Conservation (phyloP, 371 early-diverging fungal genomes). For the Lichtheimia ornata region DNA sequence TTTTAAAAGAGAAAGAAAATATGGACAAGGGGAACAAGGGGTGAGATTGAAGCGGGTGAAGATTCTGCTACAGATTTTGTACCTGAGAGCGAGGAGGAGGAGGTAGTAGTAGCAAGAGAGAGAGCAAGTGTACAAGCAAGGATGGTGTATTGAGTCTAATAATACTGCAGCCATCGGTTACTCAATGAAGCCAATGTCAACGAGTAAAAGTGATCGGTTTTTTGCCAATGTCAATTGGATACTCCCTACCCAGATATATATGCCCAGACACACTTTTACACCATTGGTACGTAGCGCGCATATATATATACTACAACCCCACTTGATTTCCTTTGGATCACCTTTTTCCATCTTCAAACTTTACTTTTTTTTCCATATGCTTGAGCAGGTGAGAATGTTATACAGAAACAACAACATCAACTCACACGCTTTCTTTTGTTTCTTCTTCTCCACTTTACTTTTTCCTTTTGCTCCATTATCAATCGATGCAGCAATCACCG, state of each 20-base stretch:
- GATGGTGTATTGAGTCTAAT: background rate
- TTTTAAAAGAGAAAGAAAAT: no score
- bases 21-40: no score
- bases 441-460: background rate
- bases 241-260: slow-evolving; percentile 7
- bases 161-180: background rate
- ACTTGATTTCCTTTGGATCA: background rate
- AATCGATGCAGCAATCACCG: slow-evolving; percentile 11
- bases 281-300: no score
- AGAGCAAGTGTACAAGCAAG: no score
- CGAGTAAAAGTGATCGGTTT: background rate
- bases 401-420: no score
- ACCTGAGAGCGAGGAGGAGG: no score
- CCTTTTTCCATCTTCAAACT: no score
- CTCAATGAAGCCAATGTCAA: slow-evolving; percentile 3
- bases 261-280: no score
- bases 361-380: slow-evolving; percentile 6
- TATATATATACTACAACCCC: slow-evolving; percentile 1
- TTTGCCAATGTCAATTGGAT: slow-evolving; percentile 10
- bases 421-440: no score
- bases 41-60: no score
- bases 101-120: no score
- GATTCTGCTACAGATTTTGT: no score
- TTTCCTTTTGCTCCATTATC: background rate
- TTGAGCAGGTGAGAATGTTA: slow-evolving; percentile 25